These are phyloP conservation scores for Phaeodactylum tricornutum DNA, from an alignment of 108 stramenopile genomes.

Conservation along the genomic window DNA sequence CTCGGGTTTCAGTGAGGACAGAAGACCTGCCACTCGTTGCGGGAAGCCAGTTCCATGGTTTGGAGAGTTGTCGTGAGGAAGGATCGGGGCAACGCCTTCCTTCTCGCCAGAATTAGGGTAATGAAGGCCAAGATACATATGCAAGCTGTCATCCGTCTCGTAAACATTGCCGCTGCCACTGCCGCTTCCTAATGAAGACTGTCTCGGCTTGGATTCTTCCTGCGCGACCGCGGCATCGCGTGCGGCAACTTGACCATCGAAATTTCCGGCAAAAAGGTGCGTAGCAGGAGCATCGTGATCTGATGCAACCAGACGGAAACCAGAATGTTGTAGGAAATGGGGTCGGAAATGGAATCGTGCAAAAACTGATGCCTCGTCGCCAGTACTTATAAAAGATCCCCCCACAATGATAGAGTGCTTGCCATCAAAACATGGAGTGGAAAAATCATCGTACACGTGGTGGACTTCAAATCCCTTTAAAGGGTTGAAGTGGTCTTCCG, in stretches of 20 bases:
- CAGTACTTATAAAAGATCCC: constrained; percentile 87
- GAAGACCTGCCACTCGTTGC: constrained; percentile 50
- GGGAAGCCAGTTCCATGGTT: constrained; percentile 58
- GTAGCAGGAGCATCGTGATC: constrained; percentile 66
- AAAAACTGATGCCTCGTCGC: constrained; percentile 87
- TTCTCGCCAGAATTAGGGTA: constrained; percentile 46
- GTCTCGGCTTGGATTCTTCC: too few species aligned
- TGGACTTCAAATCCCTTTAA: constrained; percentile 82
- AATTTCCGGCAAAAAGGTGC: constrained; percentile 62
- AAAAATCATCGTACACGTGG: constrained; percentile 88
- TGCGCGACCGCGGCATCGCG: constrained; percentile 14
- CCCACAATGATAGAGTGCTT: constrained; percentile 92
- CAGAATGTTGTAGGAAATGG: constrained; percentile 91
- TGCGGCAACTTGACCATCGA: constrained; percentile 56
- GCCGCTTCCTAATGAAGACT: too few species aligned
- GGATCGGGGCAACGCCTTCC: constrained; percentile 45
- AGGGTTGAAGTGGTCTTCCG: constrained; percentile 86
- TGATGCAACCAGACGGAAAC: constrained; percentile 82
- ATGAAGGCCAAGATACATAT: constrained; percentile 76
- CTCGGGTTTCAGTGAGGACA: constrained; percentile 39
- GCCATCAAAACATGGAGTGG: constrained; percentile 93
- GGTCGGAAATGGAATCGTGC: constrained; percentile 92
- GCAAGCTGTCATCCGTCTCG: constrained; percentile 55
- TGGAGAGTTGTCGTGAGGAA: constrained; percentile 46
- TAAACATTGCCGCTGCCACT: constrained; percentile 41